Conservation (phyloP, 257 asterid genomes). For the Solanum sejunctum region DNA sequence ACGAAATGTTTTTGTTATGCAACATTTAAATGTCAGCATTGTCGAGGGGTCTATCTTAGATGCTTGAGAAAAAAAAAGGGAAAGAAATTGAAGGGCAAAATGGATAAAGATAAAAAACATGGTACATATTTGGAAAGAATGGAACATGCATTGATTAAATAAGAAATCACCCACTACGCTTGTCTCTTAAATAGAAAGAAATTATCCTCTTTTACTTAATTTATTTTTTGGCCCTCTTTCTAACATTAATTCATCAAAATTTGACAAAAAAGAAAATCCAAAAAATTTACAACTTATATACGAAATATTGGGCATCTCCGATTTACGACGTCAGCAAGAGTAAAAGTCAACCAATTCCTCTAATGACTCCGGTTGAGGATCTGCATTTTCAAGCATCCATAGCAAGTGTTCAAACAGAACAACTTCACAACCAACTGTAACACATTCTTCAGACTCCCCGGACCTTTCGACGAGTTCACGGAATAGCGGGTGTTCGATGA, state of each 20-base stretch:
- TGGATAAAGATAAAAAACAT: neutral
- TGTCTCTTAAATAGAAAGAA: neutral
- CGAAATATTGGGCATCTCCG: constrained; percentile 17
- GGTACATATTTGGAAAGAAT: neutral
- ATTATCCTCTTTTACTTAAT: neutral
- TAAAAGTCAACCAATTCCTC: constrained; percentile 67
- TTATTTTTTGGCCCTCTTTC: neutral
- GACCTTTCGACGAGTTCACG: constrained; percentile 59
- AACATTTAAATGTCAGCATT: neutral
- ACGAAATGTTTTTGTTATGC: neutral
- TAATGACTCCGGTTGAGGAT: constrained; percentile 76
- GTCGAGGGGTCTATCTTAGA: neutral
- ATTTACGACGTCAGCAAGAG: constrained; percentile 31
- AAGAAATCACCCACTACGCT: neutral
- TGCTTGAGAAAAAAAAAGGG: too few relatives aligned
- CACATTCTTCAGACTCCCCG: constrained; percentile 13
- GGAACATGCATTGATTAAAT: neutral
- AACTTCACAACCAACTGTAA: constrained; percentile 71
- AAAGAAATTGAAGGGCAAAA: neutral
- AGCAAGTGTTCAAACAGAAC: constrained; percentile 86
- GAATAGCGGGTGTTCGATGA: constrained; percentile 70
- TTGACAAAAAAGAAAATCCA: neutral
- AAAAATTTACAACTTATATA: constrained; percentile 24
- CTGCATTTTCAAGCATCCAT: constrained; percentile 78
- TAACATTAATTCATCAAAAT: constrained; percentile 6